Evolutionary conservation across 2,329 filamentous ascomycete species (phyloP).

Genomic region (Diaporthe longicolla): DNA sequence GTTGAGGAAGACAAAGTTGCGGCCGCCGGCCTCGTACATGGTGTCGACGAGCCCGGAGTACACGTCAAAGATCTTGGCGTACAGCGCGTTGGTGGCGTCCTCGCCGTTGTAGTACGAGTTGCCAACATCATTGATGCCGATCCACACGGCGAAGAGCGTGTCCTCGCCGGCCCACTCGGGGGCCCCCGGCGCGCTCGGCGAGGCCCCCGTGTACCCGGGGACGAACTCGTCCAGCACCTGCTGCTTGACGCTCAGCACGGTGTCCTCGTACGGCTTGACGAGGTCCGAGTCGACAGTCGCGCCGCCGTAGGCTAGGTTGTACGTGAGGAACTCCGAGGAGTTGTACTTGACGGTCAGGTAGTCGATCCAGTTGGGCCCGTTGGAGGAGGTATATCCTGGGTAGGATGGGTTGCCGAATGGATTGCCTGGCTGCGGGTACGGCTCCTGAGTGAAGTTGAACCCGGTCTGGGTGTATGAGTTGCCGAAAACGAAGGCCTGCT

Average conservation of each 20-base stretch:
- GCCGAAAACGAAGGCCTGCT: conserved; percentile 57
- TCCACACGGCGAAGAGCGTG: conserved; percentile 64
- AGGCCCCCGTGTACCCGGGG: conserved; percentile 46
- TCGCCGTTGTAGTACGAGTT: conserved; percentile 58
- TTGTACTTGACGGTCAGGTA: conserved; percentile 64
- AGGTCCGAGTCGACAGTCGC: conserved; percentile 67
- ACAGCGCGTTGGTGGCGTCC: conserved; percentile 50
- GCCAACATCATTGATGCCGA: conserved; percentile 70
- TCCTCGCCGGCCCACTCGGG: conserved; percentile 54
- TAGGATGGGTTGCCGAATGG: conserved; percentile 74
- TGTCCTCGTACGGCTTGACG: conserved; percentile 63
- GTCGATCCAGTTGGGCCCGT: conserved; percentile 67
- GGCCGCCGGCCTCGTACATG: conserved; percentile 64
- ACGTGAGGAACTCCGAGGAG: conserved; percentile 60
- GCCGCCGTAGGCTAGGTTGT: conserved; percentile 69
- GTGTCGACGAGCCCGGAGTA: conserved; percentile 57
- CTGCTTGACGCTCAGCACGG: conserved; percentile 63
- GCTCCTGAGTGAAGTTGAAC: conserved; percentile 66
- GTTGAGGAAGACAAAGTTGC: conserved; percentile 71
- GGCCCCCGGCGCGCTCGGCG: conserved; percentile 54
- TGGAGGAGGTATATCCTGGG: conserved; percentile 64
- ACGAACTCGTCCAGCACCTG: conserved; percentile 62
- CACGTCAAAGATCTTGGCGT: conserved; percentile 55
- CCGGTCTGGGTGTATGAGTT: conserved; percentile 49
- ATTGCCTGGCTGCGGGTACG: conserved; percentile 65